These are phyloP conservation scores for Angophora floribunda DNA, from an alignment of 345 rosid species.

Conservation along the genomic window DNA sequence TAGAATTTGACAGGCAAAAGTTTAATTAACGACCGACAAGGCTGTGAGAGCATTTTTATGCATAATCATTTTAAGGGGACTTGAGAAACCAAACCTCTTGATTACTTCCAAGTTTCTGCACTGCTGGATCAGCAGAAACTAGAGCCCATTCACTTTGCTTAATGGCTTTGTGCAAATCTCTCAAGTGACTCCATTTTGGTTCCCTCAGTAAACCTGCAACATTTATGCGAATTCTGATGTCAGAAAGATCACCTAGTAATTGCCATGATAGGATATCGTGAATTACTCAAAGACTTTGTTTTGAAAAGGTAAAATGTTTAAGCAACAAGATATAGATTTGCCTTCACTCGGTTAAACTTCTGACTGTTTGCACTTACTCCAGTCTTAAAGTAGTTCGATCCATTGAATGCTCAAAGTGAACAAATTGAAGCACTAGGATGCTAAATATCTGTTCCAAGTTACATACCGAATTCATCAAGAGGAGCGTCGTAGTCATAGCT, in stretches of 20 bases:
- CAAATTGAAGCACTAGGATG: background rate
- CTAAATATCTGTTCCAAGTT: background rate
- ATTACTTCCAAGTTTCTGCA: conserved; percentile 17
- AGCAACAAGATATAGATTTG: background rate
- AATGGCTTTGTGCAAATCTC: conserved; percentile 35
- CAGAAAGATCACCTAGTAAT: background rate
- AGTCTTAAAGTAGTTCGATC: background rate
- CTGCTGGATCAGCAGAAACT: conserved; percentile 27
- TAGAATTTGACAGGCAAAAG: background rate
- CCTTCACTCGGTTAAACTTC: background rate
- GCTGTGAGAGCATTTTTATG: background rate
- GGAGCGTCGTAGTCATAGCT: conserved; percentile 51
- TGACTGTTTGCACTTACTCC: background rate
- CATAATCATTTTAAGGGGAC: background rate
- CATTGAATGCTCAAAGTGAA: background rate
- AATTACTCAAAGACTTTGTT: background rate
- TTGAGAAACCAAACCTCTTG: conserved; percentile 15
- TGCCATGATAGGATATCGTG: background rate
- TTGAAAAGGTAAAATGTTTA: background rate
- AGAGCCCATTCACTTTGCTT: conserved; percentile 32
- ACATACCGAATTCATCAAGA: conserved; percentile 34
- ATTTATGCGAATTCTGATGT: background rate
- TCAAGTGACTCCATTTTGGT: conserved; percentile 37
- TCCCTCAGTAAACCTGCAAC: conserved; percentile 25
- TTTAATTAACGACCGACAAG: background rate